Evolutionary conservation across 208 protist genomes (phyloP).

Genomic region (Acanthamoeba triangularis): DNA sequence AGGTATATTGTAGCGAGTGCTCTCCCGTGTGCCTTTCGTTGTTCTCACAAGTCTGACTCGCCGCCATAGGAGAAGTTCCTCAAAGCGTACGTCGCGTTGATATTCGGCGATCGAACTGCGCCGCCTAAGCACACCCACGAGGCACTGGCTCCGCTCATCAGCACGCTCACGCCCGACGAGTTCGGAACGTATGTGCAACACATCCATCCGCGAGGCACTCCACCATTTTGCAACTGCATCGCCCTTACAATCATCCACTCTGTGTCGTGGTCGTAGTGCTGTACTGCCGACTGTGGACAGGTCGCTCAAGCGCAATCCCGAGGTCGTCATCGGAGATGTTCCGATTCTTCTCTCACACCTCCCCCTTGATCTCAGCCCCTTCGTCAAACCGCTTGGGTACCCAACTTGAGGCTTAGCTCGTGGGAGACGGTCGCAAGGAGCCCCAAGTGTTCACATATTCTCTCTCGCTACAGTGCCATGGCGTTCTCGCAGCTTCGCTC

Average conservation of each 20-base stretch:
- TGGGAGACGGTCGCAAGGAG: neutral
- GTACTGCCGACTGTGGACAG: constrained; percentile 69
- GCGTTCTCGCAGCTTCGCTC: constrained; percentile 62
- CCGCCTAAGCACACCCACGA: constrained; percentile 39
- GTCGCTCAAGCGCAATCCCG: constrained; percentile 73
- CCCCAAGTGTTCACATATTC: no score
- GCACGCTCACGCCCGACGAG: constrained; percentile 44
- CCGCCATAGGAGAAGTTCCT: constrained; percentile 67
- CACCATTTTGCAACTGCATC: neutral
- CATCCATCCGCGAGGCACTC: no score
- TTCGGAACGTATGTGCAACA: constrained; percentile 54
- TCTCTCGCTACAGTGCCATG: constrained; percentile 8
- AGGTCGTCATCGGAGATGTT: constrained; percentile 63
- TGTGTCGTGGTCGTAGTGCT: neutral
- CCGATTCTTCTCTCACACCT: constrained; percentile 60
- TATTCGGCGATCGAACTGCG: constrained; percentile 78
- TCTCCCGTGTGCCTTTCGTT: neutral
- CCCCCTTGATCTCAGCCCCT: constrained; percentile 64
- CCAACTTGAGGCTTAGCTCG: neutral
- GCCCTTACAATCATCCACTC: neutral
- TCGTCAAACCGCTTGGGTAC: constrained; percentile 28
- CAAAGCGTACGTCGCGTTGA: constrained; percentile 70
- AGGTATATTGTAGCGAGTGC: neutral
- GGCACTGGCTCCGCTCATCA: constrained; percentile 13
- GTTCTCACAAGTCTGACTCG: neutral